Conservation (phyloP, 2,329 filamentous ascomycete species). For the Xylaria sp. region DNA sequence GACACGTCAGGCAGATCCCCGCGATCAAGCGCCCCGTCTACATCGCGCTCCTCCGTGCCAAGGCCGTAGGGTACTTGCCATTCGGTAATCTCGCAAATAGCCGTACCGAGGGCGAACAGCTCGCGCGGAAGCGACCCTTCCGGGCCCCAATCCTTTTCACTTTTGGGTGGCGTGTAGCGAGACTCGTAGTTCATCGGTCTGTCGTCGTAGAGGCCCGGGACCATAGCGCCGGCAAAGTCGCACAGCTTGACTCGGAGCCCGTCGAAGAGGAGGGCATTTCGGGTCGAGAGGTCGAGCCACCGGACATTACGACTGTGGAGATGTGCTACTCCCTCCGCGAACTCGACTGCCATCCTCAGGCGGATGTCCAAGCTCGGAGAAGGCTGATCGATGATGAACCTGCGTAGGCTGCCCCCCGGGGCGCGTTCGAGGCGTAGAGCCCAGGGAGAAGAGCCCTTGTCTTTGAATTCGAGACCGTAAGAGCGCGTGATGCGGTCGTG, state of each 20-base stretch:
- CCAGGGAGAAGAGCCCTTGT: neutral
- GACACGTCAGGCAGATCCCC: no score
- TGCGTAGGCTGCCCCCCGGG: neutral
- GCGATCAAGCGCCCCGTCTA: no score
- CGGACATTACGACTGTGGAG: conserved; percentile 2
- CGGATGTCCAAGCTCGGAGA: neutral
- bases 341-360: neutral
- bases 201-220: neutral
- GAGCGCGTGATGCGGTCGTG: neutral
- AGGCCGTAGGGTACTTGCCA: conserved; percentile 1
- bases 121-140: neutral
- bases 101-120: conserved; percentile 1
- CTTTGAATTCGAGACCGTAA: conserved; percentile 1
- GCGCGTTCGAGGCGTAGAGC: conserved; percentile 6
- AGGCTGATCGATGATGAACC: neutral
- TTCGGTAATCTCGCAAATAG: conserved; percentile 11
- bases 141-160: neutral
- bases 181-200: neutral
- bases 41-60: no score
- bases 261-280: conserved; percentile 7
- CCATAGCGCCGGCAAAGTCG: conserved; percentile 5
- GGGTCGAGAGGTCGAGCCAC: conserved; percentile 1
- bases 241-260: conserved; percentile 8
- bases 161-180: neutral
- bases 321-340: neutral